phyloP scores from a whole-genome alignment of 495 filamentous ascomycete species.

The Terfezia boudieri region DNA sequence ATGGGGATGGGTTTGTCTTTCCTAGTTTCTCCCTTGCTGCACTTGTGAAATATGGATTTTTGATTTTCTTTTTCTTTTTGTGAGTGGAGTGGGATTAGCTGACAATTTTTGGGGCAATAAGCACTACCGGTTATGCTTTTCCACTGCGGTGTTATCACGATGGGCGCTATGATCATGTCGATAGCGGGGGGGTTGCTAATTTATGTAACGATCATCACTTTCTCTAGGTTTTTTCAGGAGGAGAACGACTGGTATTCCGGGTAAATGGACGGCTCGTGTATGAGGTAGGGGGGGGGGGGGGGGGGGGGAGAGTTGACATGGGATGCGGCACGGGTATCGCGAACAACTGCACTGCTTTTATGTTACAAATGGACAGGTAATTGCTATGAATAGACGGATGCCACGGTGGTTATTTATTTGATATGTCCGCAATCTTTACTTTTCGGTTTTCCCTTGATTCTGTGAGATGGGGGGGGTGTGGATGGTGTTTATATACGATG shows the following conservation, averaged over 20 bases:
- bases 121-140: slow-evolving; percentile 81
- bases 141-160: slow-evolving; percentile 54
- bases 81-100: slow-evolving; percentile 3
- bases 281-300: too few species aligned
- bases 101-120: slow-evolving; percentile 17
- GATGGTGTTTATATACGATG: too few species aligned
- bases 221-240: slow-evolving; percentile 94
- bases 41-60: not conserved
- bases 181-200: slow-evolving; percentile 81
- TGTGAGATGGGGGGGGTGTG: too few species aligned
- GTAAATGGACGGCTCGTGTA: not conserved
- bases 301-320: too few species aligned
- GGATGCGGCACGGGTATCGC: too few species aligned
- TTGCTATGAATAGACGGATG: too few species aligned
- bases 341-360: too few species aligned
- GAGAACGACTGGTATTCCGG: slow-evolving; percentile 45
- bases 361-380: too few species aligned
- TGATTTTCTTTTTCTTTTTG: slow-evolving; percentile 2
- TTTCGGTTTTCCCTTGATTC: too few species aligned
- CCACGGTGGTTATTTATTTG: too few species aligned
- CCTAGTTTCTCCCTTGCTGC: not conserved
- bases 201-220: slow-evolving; percentile 94
- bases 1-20: slow-evolving; percentile 77
- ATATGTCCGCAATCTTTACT: too few species aligned
- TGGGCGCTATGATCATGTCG: slow-evolving; percentile 87